Base-by-base conservation (phyloP, 2,329 filamentous ascomycete species). In the Endocalyx cinctus region DNA sequence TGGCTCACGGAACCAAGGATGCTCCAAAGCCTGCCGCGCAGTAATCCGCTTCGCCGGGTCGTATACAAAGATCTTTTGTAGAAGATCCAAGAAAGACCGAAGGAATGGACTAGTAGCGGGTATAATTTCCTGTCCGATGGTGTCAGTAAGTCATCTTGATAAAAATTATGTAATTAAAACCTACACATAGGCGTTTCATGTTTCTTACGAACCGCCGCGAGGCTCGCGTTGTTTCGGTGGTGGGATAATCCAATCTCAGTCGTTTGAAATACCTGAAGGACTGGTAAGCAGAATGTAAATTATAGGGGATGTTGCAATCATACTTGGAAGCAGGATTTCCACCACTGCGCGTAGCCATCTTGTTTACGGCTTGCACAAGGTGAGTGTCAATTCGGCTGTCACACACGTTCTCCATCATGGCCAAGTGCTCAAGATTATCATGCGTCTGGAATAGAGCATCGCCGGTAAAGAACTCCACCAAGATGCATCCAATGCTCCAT, bases 361-460 rank as follows among this genome's bases (percentile, higher is more conserved):
- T 70, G 39, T 72, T 72, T 22, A 78, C 72, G 39, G 67, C 57
- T 37, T 72, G 64, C 12, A 84, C 72, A 5, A 84, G 68, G 40
- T 73, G 64, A 0, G 60, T 59, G 41, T 83, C 79, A 32, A 84
- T 74, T 31, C 71, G 66, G 15, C 61, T 59, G 31, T 75, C 76
- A 34, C 78, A 76, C 6, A 84, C 79, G 20, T 74, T 76, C 50
- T 83, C 79, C 79, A 84, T 84, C 80, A 84, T 84, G n/a, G 80
- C 80, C 32, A 84, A 60, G 51, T 84, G 80, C 55, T 84, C 80
- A 16, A 84, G 65, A 40, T 84, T 84, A 45, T 84, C 80, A 46
- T 84, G 80, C 2, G 80, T 84, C 52, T 84, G 80, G 55, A 84
- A 84, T 3, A 84, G 60, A 13, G 80, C 80, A 48, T 84, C 80